Conservation (phyloP, 1,139 yeast species). For the Scheffersomyces quercinus region DNA sequence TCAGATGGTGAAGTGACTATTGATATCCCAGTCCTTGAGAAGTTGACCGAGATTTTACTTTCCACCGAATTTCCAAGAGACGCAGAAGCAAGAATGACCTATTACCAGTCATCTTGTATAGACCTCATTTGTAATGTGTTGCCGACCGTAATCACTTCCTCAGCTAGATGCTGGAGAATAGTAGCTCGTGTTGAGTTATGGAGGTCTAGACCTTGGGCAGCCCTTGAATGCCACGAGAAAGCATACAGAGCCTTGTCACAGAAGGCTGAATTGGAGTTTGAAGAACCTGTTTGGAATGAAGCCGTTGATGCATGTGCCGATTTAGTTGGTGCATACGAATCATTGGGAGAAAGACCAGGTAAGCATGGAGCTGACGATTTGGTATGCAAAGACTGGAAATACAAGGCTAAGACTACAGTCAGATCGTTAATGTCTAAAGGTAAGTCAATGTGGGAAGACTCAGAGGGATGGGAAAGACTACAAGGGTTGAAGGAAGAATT, state of each 20-base stretch:
- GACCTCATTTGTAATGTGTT: slow-evolving; percentile 67
- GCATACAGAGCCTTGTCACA: slow-evolving; percentile 76
- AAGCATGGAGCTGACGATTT: slow-evolving; percentile 79
- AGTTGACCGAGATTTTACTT: slow-evolving; percentile 65
- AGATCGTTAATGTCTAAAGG: slow-evolving; percentile 82
- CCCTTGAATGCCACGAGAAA: slow-evolving; percentile 82
- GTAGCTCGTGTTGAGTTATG: slow-evolving; percentile 84
- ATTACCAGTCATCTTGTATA: slow-evolving; percentile 66
- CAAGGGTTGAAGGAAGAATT: slow-evolving; percentile 52
- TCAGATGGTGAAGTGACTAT: slow-evolving; percentile 65
- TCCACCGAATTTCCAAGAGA: slow-evolving; percentile 50
- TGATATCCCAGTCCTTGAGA: slow-evolving; percentile 77
- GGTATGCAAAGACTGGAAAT: slow-evolving; percentile 91
- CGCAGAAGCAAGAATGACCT: slow-evolving; percentile 41
- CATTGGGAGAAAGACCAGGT: slow-evolving; percentile 84
- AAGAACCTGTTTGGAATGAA: slow-evolving; percentile 69
- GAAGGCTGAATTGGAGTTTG: slow-evolving; percentile 62
- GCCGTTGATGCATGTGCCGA: slow-evolving; percentile 82
- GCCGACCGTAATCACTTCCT: slow-evolving; percentile 69
- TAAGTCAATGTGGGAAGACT: slow-evolving; percentile 74
- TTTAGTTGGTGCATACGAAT: slow-evolving; percentile 83
- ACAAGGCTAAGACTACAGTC: slow-evolving; percentile 72
- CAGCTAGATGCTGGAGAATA: slow-evolving; percentile 79
- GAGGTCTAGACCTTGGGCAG: slow-evolving; percentile 86
- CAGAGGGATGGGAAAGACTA: slow-evolving; percentile 74